phyloP scores from a whole-genome alignment of 2,329 filamentous ascomycete species.

The Orbilia oligospora region DNA sequence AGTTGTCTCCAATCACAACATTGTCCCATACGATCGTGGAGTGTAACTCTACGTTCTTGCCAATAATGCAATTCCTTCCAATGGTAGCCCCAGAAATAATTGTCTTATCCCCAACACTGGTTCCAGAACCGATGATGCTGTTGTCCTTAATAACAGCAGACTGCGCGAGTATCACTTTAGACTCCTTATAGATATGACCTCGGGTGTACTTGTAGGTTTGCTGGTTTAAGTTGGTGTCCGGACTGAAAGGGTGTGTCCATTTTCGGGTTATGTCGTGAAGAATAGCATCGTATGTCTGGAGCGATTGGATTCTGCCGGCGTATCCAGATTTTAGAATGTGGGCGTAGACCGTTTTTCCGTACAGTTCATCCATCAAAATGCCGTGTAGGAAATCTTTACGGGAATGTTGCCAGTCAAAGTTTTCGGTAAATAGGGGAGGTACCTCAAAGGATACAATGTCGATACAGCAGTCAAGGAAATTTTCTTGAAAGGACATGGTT shows the following conservation, averaged over 20 bases:
- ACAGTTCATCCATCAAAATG: conserved; percentile 95
- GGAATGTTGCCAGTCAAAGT: conserved; percentile 94
- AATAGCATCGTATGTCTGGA: conserved; percentile 90
- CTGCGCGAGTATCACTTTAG: conserved; percentile 80
- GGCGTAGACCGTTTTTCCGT: conserved; percentile 95
- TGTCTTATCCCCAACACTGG: conserved; percentile 80
- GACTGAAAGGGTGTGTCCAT: conserved; percentile 90
- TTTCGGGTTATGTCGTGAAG: conserved; percentile 87
- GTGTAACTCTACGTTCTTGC: conserved; percentile 83
- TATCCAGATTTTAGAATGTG: conserved; percentile 88
- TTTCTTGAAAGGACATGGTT: conserved; percentile 85
- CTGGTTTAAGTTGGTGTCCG: conserved; percentile 85
- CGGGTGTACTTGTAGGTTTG: conserved; percentile 81
- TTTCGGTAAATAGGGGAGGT: conserved; percentile 94
- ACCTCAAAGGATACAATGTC: conserved; percentile 98
- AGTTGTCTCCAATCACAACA: conserved; percentile 80
- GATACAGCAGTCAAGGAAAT: conserved; percentile 93
- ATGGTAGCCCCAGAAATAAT: conserved; percentile 82
- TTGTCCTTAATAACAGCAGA: conserved; percentile 78
- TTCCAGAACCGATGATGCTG: conserved; percentile 82
- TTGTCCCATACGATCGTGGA: conserved; percentile 92
- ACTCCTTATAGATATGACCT: conserved; percentile 82
- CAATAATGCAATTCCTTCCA: conserved; percentile 87
- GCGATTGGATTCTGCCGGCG: conserved; percentile 85
- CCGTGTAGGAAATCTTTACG: conserved; percentile 90